Evolutionary conservation across 2,329 filamentous ascomycete species (phyloP).

Genomic region (Parafenestella ontariensis): DNA sequence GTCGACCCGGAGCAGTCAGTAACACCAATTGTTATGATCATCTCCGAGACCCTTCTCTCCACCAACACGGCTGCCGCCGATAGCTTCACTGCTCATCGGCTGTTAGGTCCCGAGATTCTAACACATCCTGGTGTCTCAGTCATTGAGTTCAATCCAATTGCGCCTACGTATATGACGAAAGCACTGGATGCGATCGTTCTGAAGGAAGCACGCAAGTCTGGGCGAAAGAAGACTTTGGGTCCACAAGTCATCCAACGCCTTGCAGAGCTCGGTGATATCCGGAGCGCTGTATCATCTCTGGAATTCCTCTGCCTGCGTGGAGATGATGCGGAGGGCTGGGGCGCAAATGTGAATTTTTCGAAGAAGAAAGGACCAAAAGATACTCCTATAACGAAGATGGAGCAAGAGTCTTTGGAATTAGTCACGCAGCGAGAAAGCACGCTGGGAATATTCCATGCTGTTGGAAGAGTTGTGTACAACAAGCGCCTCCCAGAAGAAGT

Average conservation of each 20-base stretch:
- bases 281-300: constrained; percentile 88
- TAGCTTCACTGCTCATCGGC: constrained; percentile 88
- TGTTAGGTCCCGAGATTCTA: constrained; percentile 86
- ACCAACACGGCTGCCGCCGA: constrained; percentile 85
- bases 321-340: constrained; percentile 82
- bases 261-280: constrained; percentile 87
- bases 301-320: constrained; percentile 91
- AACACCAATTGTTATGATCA: constrained; percentile 80
- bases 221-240: constrained; percentile 76
- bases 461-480: constrained; percentile 96
- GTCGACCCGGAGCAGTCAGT: constrained; percentile 27
- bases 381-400: constrained; percentile 73
- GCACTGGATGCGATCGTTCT: constrained; percentile 81
- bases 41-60: constrained; percentile 88
- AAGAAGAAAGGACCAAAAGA: constrained; percentile 63
- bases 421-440: constrained; percentile 88
- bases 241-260: constrained; percentile 79
- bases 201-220: constrained; percentile 84
- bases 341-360: constrained; percentile 73
- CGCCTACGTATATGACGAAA: constrained; percentile 82
- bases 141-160: constrained; percentile 93
- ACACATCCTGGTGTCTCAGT: constrained; percentile 78
- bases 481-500: constrained; percentile 69
- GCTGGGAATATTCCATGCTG: constrained; percentile 92
- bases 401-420: constrained; percentile 79